Base-by-base conservation (phyloP, 1,284 basidiomycete genomes). In the Puccinia coronata region DNA sequence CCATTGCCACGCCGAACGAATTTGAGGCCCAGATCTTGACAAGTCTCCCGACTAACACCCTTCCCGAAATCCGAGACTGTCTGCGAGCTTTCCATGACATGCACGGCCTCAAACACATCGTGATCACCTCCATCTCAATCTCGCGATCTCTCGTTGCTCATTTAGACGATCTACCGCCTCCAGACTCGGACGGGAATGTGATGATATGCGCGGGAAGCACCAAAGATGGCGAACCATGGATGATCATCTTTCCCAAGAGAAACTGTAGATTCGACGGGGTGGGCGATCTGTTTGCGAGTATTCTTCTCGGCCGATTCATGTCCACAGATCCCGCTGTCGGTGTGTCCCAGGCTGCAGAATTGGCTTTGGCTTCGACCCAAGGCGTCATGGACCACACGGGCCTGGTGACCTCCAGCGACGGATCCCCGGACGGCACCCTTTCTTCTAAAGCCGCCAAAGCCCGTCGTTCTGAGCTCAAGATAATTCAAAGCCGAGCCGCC, bases 1-100 rank as follows among this genome's bases (percentile, higher is more conserved):
- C 93, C 0, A 92, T 98, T 80, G 96, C 98, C 83, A 96, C 96
- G 0, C 96, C 96, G 0, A 99, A 99, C 86, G 97, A 96, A 90
- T 99, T 96, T 83, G 97, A 99, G 88, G 93, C 93, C 79, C 95
- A 92, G 86, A 88, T 92, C 2, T 88, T 96, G 18, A 94, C 95
- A 0, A 90, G 90, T 61, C 88, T 90, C 69, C 87, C 90, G 76
- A 91, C 98, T 67, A 89, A 88, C 16, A 91, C 92, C 81, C 85
- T 92, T 0, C 77, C 86, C 0, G 91, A 93, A 0, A 88, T 99
- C 1, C 90, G 89, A 31, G 85, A 88, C 0, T 94, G 94, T 0
- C 87, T 99, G 43, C 86, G 86, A 11, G 90, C 90, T 20, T 89
- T 99, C 31, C 96, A 99, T 87, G 87, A 88, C 18, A 87, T 89